phyloP scores from a whole-genome alignment of 2,329 filamentous ascomycete genomes.

The Venturia carpophila region DNA sequence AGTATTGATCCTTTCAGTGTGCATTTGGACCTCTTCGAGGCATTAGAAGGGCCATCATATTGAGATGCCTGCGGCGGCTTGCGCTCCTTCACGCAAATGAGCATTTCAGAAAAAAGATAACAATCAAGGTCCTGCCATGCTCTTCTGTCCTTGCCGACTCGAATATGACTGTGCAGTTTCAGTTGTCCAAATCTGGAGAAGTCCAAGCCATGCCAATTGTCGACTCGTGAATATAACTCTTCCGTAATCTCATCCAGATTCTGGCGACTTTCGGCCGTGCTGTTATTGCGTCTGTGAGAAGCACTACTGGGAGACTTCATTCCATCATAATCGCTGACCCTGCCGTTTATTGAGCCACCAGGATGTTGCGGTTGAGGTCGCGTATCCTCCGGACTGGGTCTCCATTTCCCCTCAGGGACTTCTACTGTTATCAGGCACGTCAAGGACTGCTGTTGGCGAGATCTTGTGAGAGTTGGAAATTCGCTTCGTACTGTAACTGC shows the following conservation, averaged over 20 bases:
- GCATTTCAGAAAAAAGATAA: conserved; percentile 96
- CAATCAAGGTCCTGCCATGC: conserved; percentile 98
- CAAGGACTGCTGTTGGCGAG: conserved; percentile 86
- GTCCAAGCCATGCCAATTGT: conserved; percentile 97
- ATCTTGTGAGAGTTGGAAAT: conserved; percentile 87
- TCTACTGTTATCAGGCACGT: conserved; percentile 93
- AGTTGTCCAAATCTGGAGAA: conserved; percentile 91
- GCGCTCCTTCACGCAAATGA: conserved; percentile 99
- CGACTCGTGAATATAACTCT: conserved; percentile 74
- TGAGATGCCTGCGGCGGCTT: conserved; percentile 41
- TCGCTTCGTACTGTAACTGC: conserved; percentile 93
- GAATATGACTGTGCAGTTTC: conserved; percentile 77
- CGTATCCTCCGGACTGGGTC: conserved; percentile 73
- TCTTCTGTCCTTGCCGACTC: conserved; percentile 90
- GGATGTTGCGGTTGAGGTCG: conserved; percentile 43
- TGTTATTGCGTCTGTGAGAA: background rate
- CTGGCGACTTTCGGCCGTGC: conserved; percentile 54
- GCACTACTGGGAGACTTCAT: conserved; percentile 1
- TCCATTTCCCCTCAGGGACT: conserved; percentile 87
- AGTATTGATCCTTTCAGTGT: conserved; percentile 95
- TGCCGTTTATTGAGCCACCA: conserved; percentile 40
- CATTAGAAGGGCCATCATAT: conserved; percentile 4
- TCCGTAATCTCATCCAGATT: conserved; percentile 82
- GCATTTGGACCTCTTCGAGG: conserved; percentile 63
- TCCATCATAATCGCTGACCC: conserved; percentile 35